Evolutionary conservation across 2,329 filamentous ascomycete genomes (phyloP).

Genomic region (Epichloe elymi): DNA sequence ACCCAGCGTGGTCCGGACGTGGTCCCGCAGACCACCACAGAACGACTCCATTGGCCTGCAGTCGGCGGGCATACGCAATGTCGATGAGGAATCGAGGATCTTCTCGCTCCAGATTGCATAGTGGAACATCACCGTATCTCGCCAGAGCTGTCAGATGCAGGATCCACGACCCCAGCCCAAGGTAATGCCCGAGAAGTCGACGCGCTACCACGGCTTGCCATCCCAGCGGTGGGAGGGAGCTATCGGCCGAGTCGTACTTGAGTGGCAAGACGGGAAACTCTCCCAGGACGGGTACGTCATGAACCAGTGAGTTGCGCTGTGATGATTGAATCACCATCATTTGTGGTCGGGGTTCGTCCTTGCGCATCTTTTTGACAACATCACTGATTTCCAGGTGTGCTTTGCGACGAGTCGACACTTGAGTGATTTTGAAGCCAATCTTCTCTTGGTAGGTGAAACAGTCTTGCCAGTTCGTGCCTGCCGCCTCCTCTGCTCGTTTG

Average conservation of each 20-base stretch:
- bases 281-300: conserved; percentile 71
- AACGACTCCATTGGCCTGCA: conserved; percentile 86
- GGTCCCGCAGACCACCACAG: conserved; percentile 91
- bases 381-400: conserved; percentile 81
- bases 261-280: conserved; percentile 77
- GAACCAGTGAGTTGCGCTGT: conserved; percentile 64
- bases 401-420: conserved; percentile 82
- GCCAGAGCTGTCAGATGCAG: conserved; percentile 77
- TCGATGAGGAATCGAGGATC: conserved; percentile 94
- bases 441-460: conserved; percentile 80
- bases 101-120: conserved; percentile 91
- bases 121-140: conserved; percentile 81
- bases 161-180: conserved; percentile 88
- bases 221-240: conserved; percentile 75
- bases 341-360: conserved; percentile 66
- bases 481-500: conserved; percentile 50
- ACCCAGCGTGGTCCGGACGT: conserved; percentile 85
- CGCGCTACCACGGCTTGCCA: conserved; percentile 89
- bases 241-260: conserved; percentile 70
- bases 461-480: conserved; percentile 61
- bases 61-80: conserved; percentile 77
- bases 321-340: conserved; percentile 87
- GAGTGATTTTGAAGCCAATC: conserved; percentile 71
- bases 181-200: conserved; percentile 75
- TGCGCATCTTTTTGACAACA: conserved; percentile 77